A percentile compares a stretch with the other conserved stretches of the same genome.
Evolutionary conservation across 2,329 filamentous ascomycete genomes (phyloP).

Genomic region (Diaporthe citriasiana): DNA sequence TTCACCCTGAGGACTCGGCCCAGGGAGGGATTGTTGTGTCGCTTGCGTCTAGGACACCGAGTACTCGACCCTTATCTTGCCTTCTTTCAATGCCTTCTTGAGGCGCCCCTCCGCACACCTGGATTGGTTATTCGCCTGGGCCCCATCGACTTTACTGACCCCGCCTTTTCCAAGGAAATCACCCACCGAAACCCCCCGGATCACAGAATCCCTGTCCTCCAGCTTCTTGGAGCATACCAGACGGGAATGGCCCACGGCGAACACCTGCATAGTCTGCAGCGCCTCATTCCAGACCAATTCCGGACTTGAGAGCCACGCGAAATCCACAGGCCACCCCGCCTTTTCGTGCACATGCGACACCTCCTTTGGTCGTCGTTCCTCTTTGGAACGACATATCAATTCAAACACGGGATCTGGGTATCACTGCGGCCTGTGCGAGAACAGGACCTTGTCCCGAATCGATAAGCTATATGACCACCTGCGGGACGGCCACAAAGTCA

Average conservation of each 20-base stretch:
- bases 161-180: background rate
- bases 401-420: conserved; percentile 3
- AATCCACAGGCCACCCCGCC: background rate
- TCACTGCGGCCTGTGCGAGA: conserved; percentile 3
- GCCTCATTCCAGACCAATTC: conserved; percentile 11
- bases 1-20: background rate
- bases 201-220: background rate
- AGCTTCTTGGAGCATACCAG: conserved; percentile 13
- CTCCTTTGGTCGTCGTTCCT: background rate
- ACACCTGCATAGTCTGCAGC: background rate
- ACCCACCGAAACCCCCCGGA: background rate
- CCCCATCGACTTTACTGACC: background rate
- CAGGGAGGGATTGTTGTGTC: background rate
- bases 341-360: background rate
- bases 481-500: conserved; percentile 18
- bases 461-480: conserved; percentile 22
- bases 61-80: background rate
- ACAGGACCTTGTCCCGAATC: background rate
- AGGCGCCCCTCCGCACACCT: background rate
- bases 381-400: background rate
- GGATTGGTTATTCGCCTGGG: background rate
- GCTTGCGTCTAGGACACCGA: background rate
- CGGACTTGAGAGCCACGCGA: conserved; percentile 7
- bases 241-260: background rate
- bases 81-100: background rate